phyloP scores from a whole-genome alignment of 768 basidiomycete species.

The Postia placenta region DNA sequence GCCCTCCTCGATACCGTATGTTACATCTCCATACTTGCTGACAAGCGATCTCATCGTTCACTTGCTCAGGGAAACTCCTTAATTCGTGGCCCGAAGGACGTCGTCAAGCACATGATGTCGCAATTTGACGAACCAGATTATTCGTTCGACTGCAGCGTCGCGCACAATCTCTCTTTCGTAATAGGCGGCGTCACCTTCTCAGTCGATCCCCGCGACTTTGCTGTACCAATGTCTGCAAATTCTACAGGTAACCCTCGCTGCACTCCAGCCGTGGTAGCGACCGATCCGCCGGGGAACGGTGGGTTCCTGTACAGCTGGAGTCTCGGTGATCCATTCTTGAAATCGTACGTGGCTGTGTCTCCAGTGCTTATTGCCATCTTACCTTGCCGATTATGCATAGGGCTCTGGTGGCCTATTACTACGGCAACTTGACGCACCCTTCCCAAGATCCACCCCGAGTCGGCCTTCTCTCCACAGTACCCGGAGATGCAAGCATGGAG shows the following conservation, averaged over 20 bases:
- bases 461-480: slow-evolving; percentile 68
- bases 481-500: slow-evolving; percentile 39
- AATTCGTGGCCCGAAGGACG: slow-evolving; percentile 67
- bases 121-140: slow-evolving; percentile 30
- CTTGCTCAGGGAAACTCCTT: slow-evolving; percentile 62
- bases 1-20: slow-evolving; percentile 69
- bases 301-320: slow-evolving; percentile 74
- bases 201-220: slow-evolving; percentile 72
- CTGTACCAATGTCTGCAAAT: slow-evolving; percentile 31
- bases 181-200: slow-evolving; percentile 68
- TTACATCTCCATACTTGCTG: slow-evolving; percentile 2
- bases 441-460: slow-evolving; percentile 63
- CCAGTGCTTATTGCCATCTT: neutral
- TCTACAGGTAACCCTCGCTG: slow-evolving; percentile 29
- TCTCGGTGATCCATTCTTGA: slow-evolving; percentile 70
- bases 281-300: slow-evolving; percentile 51
- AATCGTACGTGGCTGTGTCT: slow-evolving; percentile 43
- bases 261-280: slow-evolving; percentile 47
- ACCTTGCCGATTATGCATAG: slow-evolving; percentile 27
- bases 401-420: slow-evolving; percentile 62
- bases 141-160: slow-evolving; percentile 49
- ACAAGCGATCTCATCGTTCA: neutral
- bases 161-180: slow-evolving; percentile 60
- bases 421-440: slow-evolving; percentile 65
- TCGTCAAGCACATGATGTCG: slow-evolving; percentile 42